These are phyloP conservation scores for Lunasporangiospora selenospora DNA, from an alignment of 192 early-diverging fungal genomes.

Conservation along the genomic window DNA sequence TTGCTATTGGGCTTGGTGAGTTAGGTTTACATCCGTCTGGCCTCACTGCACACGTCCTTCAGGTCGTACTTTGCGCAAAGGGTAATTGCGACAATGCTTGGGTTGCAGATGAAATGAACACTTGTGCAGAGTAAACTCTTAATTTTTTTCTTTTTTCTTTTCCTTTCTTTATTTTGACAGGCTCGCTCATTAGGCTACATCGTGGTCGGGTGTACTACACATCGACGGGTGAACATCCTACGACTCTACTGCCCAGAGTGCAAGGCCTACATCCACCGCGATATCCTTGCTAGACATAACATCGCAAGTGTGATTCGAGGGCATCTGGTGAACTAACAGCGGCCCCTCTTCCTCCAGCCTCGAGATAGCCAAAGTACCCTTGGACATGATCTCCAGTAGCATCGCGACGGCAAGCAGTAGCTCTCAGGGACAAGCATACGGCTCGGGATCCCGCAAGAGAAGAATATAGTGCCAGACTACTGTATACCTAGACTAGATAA, in stretches of 20 bases:
- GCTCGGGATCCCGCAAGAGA: no score
- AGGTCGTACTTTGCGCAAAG: no score
- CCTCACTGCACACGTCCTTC: neutral
- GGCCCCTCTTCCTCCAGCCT: constrained; percentile 4
- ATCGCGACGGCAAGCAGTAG: no score
- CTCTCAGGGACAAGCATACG: no score
- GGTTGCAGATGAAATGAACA: no score
- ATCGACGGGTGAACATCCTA: neutral
- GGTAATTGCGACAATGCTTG: no score
- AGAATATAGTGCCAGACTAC: no score
- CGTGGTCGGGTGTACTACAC: constrained; percentile 8
- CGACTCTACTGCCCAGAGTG: neutral
- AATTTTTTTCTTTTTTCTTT: neutral
- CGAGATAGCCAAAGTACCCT: no score
- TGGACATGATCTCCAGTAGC: no score
- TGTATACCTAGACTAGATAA: no score
- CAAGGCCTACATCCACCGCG: neutral
- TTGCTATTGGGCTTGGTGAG: neutral
- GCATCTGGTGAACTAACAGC: neutral
- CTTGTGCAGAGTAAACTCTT: neutral
- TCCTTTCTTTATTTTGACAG: no score
- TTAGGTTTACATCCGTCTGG: neutral
- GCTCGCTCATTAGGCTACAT: constrained; percentile 4
- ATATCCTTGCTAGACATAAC: constrained; percentile 1
- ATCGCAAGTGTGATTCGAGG: neutral